phyloP scores from a whole-genome alignment of 805 yeast species.

The Metschnikowia hibisci region DNA sequence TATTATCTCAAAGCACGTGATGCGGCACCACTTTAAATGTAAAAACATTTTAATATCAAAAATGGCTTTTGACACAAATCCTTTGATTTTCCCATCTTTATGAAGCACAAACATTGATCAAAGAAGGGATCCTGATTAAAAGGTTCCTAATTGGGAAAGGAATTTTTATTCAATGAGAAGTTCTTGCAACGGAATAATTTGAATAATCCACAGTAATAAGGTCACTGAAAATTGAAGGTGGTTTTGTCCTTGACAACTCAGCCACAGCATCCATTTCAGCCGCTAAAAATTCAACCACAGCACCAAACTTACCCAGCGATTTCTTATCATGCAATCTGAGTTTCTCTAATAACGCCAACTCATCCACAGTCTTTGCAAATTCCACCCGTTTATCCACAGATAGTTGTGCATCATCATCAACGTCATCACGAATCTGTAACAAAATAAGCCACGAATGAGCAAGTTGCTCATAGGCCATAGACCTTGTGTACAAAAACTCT shows the following conservation, averaged over 20 bases:
- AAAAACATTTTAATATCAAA: too few relatives aligned
- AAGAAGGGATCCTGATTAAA: too few relatives aligned
- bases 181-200: slow-evolving; percentile 36
- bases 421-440: slow-evolving; percentile 24
- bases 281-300: slow-evolving; percentile 42
- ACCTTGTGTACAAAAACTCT: slow-evolving; percentile 50
- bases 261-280: slow-evolving; percentile 35
- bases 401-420: slow-evolving; percentile 1
- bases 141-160: too few relatives aligned
- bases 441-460: slow-evolving; percentile 57
- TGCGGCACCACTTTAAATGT: too few relatives aligned
- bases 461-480: slow-evolving; percentile 58
- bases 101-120: too few relatives aligned
- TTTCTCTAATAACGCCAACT: slow-evolving; percentile 38
- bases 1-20: too few relatives aligned
- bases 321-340: slow-evolving; percentile 43
- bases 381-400: slow-evolving; percentile 18
- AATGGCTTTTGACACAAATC: too few relatives aligned
- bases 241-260: slow-evolving; percentile 13
- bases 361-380: slow-evolving; percentile 30
- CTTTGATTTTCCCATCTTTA: too few relatives aligned
- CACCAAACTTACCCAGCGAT: slow-evolving; percentile 39
- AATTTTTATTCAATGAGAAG: too few relatives aligned
- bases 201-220: slow-evolving; percentile 43
- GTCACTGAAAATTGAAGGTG: slow-evolving; percentile 27